Percentiles rank a stretch among this genome's conserved stretches.
These are phyloP conservation scores for Sambucus nigra DNA, from an alignment of 129 eudicot species.

Conservation along the genomic window DNA sequence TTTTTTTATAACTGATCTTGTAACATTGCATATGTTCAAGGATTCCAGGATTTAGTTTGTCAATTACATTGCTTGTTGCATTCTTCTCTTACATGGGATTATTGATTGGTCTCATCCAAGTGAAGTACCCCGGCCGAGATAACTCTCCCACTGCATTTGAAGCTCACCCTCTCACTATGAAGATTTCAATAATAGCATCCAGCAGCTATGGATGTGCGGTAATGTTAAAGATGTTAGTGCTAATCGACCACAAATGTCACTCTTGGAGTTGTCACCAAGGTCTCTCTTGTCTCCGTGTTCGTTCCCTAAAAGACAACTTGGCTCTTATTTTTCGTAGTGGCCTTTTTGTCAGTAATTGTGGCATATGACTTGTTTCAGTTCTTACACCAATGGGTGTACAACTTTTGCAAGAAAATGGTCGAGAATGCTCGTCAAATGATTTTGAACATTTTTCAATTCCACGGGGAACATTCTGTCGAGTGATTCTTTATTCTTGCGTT, in stretches of 20 bases:
- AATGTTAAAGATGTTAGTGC: neutral
- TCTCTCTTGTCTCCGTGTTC: neutral
- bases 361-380: no score
- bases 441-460: no score
- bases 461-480: no score
- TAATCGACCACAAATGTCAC: neutral
- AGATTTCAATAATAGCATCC: neutral
- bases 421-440: no score
- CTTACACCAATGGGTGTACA: no score
- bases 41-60: neutral
- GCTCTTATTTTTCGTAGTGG: neutral
- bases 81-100: neutral
- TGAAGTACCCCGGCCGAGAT: neutral
- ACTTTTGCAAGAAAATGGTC: no score
- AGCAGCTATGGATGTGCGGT: neutral
- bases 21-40: no score
- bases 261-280: neutral
- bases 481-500: no score
- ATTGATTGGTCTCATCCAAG: neutral
- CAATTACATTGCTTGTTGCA: neutral
- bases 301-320: neutral
- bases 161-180: neutral
- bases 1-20: no score
- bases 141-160: neutral
- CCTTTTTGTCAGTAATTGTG: neutral